Percentiles rank a stretch among this genome's conserved stretches.
Evolutionary conservation across 805 yeast species (phyloP).

Genomic region (Suhomyces xylopsoci): DNA sequence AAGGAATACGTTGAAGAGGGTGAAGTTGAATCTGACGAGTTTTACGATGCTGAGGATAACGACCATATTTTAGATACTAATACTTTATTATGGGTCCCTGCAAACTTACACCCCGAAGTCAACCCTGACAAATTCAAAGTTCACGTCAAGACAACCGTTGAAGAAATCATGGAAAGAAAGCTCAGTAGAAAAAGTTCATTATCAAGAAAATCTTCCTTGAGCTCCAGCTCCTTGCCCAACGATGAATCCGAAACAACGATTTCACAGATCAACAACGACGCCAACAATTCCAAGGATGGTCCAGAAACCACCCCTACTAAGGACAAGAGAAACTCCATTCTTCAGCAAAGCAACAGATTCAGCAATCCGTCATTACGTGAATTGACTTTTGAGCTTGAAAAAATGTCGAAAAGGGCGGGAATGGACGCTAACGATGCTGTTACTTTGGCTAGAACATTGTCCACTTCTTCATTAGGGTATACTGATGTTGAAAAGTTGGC

Average conservation of each 20-base stretch:
- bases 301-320: neutral
- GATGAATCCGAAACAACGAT: constrained; percentile 1
- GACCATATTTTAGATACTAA: constrained; percentile 26
- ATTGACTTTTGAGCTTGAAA: constrained; percentile 71
- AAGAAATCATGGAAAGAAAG: constrained; percentile 45
- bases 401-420: constrained; percentile 73
- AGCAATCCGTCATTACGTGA: constrained; percentile 65
- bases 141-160: constrained; percentile 60
- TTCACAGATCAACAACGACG: neutral
- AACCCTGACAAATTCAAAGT: constrained; percentile 82
- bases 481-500: constrained; percentile 45
- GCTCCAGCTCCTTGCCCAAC: constrained; percentile 4
- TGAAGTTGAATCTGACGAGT: constrained; percentile 10
- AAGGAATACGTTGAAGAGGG: constrained; percentile 3
- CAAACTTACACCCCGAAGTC: constrained; percentile 88
- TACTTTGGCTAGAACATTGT: constrained; percentile 74
- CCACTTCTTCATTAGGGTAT: constrained; percentile 63
- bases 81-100: constrained; percentile 89
- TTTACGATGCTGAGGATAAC: constrained; percentile 18
- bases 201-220: constrained; percentile 17
- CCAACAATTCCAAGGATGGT: neutral
- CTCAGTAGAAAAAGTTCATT: constrained; percentile 23
- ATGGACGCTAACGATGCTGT: constrained; percentile 77
- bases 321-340: constrained; percentile 5
- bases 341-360: constrained; percentile 10